These are phyloP conservation scores for Penicillium sp. DNA, from an alignment of 2,329 filamentous ascomycete species.

Conservation along the genomic window DNA sequence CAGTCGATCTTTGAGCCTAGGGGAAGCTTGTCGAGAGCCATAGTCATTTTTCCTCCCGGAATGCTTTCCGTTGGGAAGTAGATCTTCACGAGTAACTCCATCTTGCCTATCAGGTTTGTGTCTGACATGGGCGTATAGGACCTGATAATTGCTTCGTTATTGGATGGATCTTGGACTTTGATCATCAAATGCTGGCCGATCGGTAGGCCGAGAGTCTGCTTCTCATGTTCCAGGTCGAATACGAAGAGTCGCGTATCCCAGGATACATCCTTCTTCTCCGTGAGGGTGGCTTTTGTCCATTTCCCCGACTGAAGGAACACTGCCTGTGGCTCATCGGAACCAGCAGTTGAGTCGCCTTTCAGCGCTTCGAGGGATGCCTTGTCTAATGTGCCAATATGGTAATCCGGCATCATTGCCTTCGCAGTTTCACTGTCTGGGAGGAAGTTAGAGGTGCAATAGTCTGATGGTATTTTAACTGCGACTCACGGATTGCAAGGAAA, in stretches of 20 bases:
- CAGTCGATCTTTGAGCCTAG: slow-evolving; percentile 68
- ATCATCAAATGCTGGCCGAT: slow-evolving; percentile 83
- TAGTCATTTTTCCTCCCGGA: slow-evolving; percentile 71
- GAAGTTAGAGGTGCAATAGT: slow-evolving; percentile 20
- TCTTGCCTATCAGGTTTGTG: slow-evolving; percentile 49
- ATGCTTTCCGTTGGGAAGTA: slow-evolving; percentile 55
- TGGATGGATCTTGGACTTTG: slow-evolving; percentile 63
- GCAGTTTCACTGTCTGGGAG: slow-evolving; percentile 77
- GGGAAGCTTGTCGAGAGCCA: slow-evolving; percentile 63
- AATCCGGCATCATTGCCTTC: slow-evolving; percentile 76
- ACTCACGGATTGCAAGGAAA: slow-evolving; percentile 81
- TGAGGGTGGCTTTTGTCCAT: slow-evolving; percentile 66
- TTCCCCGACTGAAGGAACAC: slow-evolving; percentile 62
- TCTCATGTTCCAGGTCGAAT: slow-evolving; percentile 64
- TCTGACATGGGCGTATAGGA: slow-evolving; percentile 79
- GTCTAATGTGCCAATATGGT: slow-evolving; percentile 74
- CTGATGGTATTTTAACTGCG: not conserved
- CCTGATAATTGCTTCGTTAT: slow-evolving; percentile 63
- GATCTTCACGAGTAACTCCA: slow-evolving; percentile 74
- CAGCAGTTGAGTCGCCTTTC: slow-evolving; percentile 38
- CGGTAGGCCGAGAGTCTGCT: slow-evolving; percentile 66
- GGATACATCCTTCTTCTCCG: slow-evolving; percentile 61
- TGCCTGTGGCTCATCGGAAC: slow-evolving; percentile 41
- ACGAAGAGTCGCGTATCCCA: slow-evolving; percentile 73
- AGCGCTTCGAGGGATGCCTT: slow-evolving; percentile 50